Base-by-base conservation (phyloP, 352 stramenopile species). In the Thraustochytrium sp. region DNA sequence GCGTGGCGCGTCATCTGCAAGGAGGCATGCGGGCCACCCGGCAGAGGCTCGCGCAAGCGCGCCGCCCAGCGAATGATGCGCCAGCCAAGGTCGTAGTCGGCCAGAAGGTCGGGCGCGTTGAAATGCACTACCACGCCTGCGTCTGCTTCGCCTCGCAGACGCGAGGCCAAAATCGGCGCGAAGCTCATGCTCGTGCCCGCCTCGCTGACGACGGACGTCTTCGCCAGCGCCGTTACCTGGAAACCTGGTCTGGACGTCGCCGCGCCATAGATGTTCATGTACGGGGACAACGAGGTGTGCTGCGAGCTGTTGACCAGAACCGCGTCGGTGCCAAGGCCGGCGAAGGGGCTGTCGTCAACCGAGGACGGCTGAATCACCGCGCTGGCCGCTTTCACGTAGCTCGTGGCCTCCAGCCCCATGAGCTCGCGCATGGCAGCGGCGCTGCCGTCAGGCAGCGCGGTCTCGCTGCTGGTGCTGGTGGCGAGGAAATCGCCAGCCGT, bases 31-130 rank as follows among this genome's bases (percentile, higher is more conserved):
- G 26, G 26, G 29, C 11, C 53, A 26, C 18, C 34, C 3, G 37
- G 49, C 31, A 31, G 26, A 3, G 34, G 40, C 21, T 61, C 74
- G 62, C 40, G 0, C 18, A 3, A 11, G 37, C 31, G n/a, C 49
- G 37, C 23, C 51, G 31, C 51, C 74, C 74, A 82, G 37, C 56
- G 51, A 53, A 73, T 54, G 55, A 34, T 21, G 26, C 74, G 49
- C 74, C 74, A 82, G 31, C 8, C 36, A 8, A 82, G 26, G 29
- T 82, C 74, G 29, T 34, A 40, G 42, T 82, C 51, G 21, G 53
- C 74, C 34, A 82, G 18, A 37, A 82, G 21, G 26, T 73, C 74
- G 26, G 46, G 26, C 0, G 51, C 8, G 51, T 11, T 31, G 31
- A 82, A 75, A 34, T 76, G 74, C 34, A 76, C 42, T 3, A 82